Evolutionary conservation across 495 filamentous ascomycete species (phyloP).

Genomic region (Cenococcum geophilum): DNA sequence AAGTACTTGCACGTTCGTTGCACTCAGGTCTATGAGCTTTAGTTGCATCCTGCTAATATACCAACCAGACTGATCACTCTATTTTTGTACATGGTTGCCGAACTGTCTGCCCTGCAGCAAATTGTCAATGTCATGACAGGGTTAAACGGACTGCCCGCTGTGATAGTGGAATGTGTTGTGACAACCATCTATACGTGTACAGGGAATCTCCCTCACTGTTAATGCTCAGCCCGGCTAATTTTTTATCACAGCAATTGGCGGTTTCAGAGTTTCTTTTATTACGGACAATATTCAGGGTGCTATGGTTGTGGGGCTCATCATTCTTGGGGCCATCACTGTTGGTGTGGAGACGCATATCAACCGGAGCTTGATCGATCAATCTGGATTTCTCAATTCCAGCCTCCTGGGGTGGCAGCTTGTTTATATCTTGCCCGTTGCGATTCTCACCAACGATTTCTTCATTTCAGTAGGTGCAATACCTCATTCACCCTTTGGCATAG

Average conservation of each 20-base stretch:
- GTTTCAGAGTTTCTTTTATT: constrained; percentile 70
- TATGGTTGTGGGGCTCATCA: constrained; percentile 62
- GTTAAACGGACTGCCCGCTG: constrained; percentile 61
- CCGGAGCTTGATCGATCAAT: constrained; percentile 54
- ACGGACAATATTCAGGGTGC: constrained; percentile 72
- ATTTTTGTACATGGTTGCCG: constrained; percentile 76
- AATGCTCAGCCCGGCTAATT: neutral
- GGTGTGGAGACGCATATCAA: constrained; percentile 66
- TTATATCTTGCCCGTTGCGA: constrained; percentile 68
- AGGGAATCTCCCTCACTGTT: constrained; percentile 18
- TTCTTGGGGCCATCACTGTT: constrained; percentile 64
- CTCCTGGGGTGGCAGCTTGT: constrained; percentile 71
- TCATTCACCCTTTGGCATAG: neutral
- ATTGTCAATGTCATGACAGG: constrained; percentile 66
- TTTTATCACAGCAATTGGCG: constrained; percentile 54
- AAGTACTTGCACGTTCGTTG: constrained; percentile 47
- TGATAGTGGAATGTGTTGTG: constrained; percentile 65
- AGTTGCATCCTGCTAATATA: neutral
- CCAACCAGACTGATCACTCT: constrained; percentile 55
- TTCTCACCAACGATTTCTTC: constrained; percentile 75
- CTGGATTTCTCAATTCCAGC: constrained; percentile 53
- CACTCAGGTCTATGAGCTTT: neutral
- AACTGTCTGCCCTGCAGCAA: constrained; percentile 67
- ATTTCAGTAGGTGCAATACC: constrained; percentile 42
- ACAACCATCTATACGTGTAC: constrained; percentile 74